These are phyloP conservation scores for Penicillium manginii DNA, from an alignment of 495 filamentous ascomycete genomes.

Conservation along the genomic window DNA sequence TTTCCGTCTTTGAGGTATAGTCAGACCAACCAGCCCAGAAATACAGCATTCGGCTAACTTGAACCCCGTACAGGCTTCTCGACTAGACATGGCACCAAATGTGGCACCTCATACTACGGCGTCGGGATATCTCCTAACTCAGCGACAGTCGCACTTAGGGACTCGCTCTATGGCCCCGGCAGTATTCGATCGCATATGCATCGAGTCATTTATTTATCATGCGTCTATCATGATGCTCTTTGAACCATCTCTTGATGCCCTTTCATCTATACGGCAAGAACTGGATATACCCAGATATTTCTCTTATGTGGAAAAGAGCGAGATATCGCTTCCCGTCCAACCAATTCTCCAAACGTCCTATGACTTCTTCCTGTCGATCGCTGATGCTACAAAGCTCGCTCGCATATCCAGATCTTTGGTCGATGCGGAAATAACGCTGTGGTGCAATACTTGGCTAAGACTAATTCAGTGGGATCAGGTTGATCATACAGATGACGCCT, in stretches of 20 bases:
- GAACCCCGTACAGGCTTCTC: slow-evolving; percentile 3
- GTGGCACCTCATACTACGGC: slow-evolving; percentile 14
- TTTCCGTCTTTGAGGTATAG: slow-evolving; percentile 23
- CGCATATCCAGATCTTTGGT: slow-evolving; percentile 4
- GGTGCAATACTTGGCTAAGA: slow-evolving; percentile 1
- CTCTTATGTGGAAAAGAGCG: background rate
- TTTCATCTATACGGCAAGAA: background rate
- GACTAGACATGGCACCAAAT: slow-evolving; percentile 9
- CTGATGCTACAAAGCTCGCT: slow-evolving; percentile 19
- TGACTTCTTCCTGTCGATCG: slow-evolving; percentile 17
- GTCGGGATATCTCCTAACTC: slow-evolving; percentile 7
- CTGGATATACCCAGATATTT: slow-evolving; percentile 6
- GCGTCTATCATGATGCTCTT: slow-evolving; percentile 23
- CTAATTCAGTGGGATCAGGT: background rate
- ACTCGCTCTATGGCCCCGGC: slow-evolving; percentile 8
- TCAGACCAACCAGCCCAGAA: background rate
- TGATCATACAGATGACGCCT: background rate
- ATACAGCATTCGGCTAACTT: background rate
- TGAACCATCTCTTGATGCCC: slow-evolving; percentile 16
- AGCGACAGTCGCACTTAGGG: slow-evolving; percentile 4
- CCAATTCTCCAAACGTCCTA: slow-evolving; percentile 18
- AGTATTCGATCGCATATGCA: slow-evolving; percentile 22
- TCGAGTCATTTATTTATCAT: slow-evolving; percentile 22
- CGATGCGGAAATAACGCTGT: background rate
- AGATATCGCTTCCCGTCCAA: background rate